These are phyloP conservation scores for Fusarium udum DNA, from an alignment of 2,329 filamentous ascomycete species.

Conservation along the genomic window DNA sequence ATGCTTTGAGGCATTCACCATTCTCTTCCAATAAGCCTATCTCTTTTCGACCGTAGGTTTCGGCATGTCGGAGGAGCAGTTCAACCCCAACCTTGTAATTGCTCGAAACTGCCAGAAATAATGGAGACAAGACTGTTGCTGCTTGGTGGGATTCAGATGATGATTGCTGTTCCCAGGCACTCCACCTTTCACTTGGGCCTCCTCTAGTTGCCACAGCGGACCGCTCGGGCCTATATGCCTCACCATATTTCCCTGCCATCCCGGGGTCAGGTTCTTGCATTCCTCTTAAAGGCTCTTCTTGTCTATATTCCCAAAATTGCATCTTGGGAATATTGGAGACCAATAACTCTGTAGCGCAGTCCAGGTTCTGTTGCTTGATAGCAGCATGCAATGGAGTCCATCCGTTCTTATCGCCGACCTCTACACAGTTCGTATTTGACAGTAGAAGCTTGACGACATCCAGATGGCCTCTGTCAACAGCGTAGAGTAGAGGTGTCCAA, in stretches of 20 bases:
- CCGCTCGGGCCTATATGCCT: rapidly evolving
- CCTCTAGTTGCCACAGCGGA: rapidly evolving
- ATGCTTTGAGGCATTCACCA: neutral
- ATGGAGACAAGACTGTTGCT: neutral
- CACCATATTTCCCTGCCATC: neutral
- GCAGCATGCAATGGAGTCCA: neutral
- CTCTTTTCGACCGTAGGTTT: neutral
- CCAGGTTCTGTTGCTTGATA: rapidly evolving
- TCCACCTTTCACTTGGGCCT: neutral
- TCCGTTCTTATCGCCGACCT: neutral
- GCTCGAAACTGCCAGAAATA: neutral
- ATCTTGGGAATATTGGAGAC: rapidly evolving
- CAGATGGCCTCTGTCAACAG: neutral
- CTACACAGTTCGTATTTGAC: neutral
- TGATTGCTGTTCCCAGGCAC: neutral
- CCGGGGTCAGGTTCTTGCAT: rapidly evolving
- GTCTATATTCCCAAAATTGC: rapidly evolving
- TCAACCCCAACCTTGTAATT: neutral
- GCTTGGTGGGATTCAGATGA: neutral
- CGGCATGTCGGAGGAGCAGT: neutral
- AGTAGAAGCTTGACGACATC: neutral
- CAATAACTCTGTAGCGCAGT: rapidly evolving
- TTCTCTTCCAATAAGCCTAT: rapidly evolving
- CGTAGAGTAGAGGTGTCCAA: neutral
- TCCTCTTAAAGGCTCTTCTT: neutral